Base-by-base conservation (phyloP, 306 rosid species). In the Datisca glomerata region DNA sequence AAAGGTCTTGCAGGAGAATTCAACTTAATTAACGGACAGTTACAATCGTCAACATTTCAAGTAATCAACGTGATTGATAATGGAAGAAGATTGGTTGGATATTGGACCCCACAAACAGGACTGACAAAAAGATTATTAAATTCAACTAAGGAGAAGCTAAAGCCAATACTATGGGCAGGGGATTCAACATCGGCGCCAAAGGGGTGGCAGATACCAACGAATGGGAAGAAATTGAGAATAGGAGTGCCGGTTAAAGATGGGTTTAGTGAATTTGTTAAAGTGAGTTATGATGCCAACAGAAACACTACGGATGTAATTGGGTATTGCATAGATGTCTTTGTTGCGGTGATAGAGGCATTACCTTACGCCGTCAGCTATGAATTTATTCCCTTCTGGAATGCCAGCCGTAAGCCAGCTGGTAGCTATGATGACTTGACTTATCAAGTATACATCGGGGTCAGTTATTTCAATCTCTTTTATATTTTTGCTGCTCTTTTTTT, bases 101-200 rank as follows among this genome's bases (percentile, higher is more conserved):
- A 57, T 51, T 83, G 85, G 94, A 43, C 58, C 0, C 59, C 72
- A 1, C 1, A 64, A 15, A 47, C 5, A 8, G 81, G 89, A 35
- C 41, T 75, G 2, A 4, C 13, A 4, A 64, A 53, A 32, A 49
- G 40, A 10, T 17, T 71, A 2, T 3, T 6, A 45, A 41, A 47
- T 9, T 23, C 20, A 3, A 32, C 24, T 3, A 19, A 9, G 8
- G 57, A 4, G 22, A 21, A 19, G 1, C 19, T 38, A 16, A 18
- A 36, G 7, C 12, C 19, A 0, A 50, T 71, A 2, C 53, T 57
- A 3, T 76, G 84, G 79, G 70, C 84, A 0, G 75, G 79, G 7
- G 57, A 70, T 22, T 24, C 57, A 6, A 21, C 6, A 11, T 16
- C 51, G 9, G 22, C 6, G 9, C 74, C 78, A 0, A 66, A 37